Base-by-base conservation (phyloP, 2,329 filamentous ascomycete genomes). In the Aspergillus flavus region DNA sequence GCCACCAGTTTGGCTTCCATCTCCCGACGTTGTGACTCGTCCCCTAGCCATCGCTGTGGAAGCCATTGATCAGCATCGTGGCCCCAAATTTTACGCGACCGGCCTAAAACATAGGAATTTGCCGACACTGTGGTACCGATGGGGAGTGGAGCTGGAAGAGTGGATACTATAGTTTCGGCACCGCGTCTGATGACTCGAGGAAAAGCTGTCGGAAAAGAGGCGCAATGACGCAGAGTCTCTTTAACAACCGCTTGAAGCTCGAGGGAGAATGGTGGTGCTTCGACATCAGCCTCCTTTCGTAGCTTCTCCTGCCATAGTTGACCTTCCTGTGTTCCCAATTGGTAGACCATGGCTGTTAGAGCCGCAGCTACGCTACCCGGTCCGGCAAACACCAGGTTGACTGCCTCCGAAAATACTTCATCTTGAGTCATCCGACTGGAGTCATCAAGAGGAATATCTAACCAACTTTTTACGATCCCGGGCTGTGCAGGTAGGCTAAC, bases 191-290 rank as follows among this genome's bases (percentile, higher is more conserved):
- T 67, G 16, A 65, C 64, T 1, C 68, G 66, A 23, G 68, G 68
- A 46, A 69, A 68, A 3, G 65, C 66, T 1, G 65, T 68, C 2
- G 68, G 63, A 21, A 69, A 68, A 7, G 63, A 59, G 12, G 63
- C 45, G 16, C 48, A 34, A 7, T 67, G 30, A 16, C 68, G 65
- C 19, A 68, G 28, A 2, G 68, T 67, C 45, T 69, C 68, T 34
- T 67, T 69, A 52, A 69, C 63, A 26, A 68, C 66, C 3, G 68
- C 68, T 30, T 68, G 61, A 2, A 69, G 57, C 19, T 63, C 58
- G 4, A 57, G 36, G 4, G 66, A 45, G 3, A 59, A 45, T 9
- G 64, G 36, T 2, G 14, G 28, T 12, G 41, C 14, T 9, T 32
- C 28, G 16, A 43, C 30, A 2, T 32, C 39, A 6, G 45, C n/a